Evolutionary conservation across 2,329 filamentous ascomycete genomes (phyloP).

Genomic region (Amauroascus niger): DNA sequence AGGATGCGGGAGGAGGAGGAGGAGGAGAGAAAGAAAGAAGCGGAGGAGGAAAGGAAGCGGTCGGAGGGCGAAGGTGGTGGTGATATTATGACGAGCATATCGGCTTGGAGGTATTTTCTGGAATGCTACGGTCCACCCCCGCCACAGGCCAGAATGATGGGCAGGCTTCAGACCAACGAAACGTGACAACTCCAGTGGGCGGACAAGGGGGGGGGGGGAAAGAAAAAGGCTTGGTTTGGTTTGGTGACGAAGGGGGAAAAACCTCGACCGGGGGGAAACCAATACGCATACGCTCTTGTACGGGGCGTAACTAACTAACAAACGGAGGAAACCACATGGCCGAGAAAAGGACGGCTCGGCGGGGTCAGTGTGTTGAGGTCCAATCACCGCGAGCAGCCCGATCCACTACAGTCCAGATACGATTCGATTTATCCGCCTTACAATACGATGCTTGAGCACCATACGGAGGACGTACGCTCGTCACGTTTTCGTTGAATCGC

Average conservation of each 20-base stretch:
- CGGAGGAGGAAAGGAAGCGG: slow-evolving; percentile 13
- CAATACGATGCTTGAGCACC: slow-evolving; percentile 1
- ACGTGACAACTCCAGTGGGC: not conserved
- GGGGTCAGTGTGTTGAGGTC: not conserved
- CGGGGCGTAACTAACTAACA: not conserved
- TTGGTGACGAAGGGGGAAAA: not conserved
- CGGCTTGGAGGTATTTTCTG: slow-evolving; percentile 7
- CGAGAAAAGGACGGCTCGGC: not conserved
- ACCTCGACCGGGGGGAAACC: no score
- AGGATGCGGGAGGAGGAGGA: slow-evolving; percentile 15
- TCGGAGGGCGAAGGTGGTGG: slow-evolving; percentile 7
- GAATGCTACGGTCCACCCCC: slow-evolving; percentile 13
- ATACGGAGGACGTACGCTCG: not conserved
- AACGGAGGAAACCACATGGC: slow-evolving; percentile 4
- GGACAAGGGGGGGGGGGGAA: not conserved
- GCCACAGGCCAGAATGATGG: slow-evolving; percentile 8
- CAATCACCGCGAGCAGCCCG: not conserved
- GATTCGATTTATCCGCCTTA: not conserved
- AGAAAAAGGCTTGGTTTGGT: not conserved
- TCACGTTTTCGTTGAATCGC: not conserved
- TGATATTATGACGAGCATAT: slow-evolving; percentile 5
- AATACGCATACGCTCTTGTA: not conserved
- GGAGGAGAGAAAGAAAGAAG: slow-evolving; percentile 12
- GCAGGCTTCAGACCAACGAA: slow-evolving; percentile 7
- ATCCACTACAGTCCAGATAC: not conserved